Conservation (phyloP, 2,329 filamentous ascomycete genomes). For the Verticillium nubilum region DNA sequence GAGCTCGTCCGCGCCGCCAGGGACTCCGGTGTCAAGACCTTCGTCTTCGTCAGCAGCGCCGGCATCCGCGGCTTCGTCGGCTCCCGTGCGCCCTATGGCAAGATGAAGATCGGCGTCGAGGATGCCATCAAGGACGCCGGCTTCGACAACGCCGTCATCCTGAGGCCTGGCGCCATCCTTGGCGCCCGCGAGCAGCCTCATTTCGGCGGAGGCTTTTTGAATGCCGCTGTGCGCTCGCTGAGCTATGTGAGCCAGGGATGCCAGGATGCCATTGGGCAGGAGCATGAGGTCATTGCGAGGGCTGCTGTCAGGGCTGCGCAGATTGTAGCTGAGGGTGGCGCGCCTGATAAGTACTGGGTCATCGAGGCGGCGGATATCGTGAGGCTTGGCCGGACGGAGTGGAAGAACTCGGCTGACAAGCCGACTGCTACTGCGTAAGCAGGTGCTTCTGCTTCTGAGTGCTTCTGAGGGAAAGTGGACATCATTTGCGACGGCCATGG, state of each 20-base stretch:
- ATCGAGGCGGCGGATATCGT: conserved; percentile 58
- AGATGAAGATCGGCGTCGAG: conserved; percentile 87
- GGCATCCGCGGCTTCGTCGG: conserved; percentile 37
- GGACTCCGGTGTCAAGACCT: conserved; percentile 64
- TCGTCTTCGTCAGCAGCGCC: conserved; percentile 66
- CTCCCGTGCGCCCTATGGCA: conserved; percentile 43
- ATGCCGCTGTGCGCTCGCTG: conserved; percentile 48
- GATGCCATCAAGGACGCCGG: conserved; percentile 64
- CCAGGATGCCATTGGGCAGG: conserved; percentile 67
- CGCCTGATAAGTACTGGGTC: conserved; percentile 56
- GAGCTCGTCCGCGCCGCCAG: conserved; percentile 72
- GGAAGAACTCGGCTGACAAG: conserved; percentile 24
- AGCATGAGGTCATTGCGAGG: conserved; percentile 64
- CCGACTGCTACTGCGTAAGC: background rate
- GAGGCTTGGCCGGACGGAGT: conserved; percentile 58
- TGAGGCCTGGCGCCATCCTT: conserved; percentile 69
- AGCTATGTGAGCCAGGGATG: conserved; percentile 47
- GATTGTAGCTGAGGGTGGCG: conserved; percentile 53
- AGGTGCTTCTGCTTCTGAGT: too few relatives aligned
- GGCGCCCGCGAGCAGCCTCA: conserved; percentile 62
- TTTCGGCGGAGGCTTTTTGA: conserved; percentile 49
- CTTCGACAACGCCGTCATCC: conserved; percentile 74
- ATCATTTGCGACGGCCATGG: too few relatives aligned
- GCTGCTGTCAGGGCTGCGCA: conserved; percentile 58
- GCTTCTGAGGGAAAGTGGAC: too few relatives aligned